phyloP scores from a whole-genome alignment of 2,329 filamentous ascomycete species.

The Xylariaceae sp. region DNA sequence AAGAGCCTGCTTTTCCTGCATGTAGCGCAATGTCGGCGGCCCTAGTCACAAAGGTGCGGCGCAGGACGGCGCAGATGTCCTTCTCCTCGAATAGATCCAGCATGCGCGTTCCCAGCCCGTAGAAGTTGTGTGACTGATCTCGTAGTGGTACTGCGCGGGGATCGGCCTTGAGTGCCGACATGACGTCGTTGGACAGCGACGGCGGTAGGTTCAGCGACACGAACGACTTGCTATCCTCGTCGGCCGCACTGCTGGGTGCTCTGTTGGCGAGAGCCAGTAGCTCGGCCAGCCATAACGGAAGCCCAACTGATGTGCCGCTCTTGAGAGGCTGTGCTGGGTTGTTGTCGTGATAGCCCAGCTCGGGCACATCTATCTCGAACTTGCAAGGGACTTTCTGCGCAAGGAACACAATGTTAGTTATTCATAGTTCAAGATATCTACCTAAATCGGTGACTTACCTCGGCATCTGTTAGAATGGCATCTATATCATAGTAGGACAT shows the following conservation, averaged over 20 bases:
- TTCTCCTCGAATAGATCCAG: slow-evolving; percentile 84
- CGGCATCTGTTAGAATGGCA: slow-evolving; percentile 78
- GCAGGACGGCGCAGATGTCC: slow-evolving; percentile 70
- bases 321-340: slow-evolving; percentile 70
- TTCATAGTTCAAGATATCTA: slow-evolving; percentile 1
- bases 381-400: slow-evolving; percentile 87
- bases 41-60: slow-evolving; percentile 74
- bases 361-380: slow-evolving; percentile 84
- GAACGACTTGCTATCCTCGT: slow-evolving; percentile 52
- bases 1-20: slow-evolving; percentile 77
- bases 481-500: slow-evolving; percentile 85
- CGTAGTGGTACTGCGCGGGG: slow-evolving; percentile 80
- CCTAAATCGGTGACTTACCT: too few relatives aligned
- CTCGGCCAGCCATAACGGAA: slow-evolving; percentile 92
- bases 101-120: slow-evolving; percentile 78
- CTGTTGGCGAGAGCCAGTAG: slow-evolving; percentile 73
- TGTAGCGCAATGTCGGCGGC: slow-evolving; percentile 83
- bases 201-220: slow-evolving; percentile 78
- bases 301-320: slow-evolving; percentile 70
- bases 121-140: slow-evolving; percentile 81
- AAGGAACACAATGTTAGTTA: slow-evolving; percentile 9
- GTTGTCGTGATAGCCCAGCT: slow-evolving; percentile 85
- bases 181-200: slow-evolving; percentile 71
- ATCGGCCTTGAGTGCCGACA: slow-evolving; percentile 88
- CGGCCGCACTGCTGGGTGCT: slow-evolving; percentile 30